Conservation (phyloP, 495 filamentous ascomycete species). For the Jackrogersella multiformis region DNA sequence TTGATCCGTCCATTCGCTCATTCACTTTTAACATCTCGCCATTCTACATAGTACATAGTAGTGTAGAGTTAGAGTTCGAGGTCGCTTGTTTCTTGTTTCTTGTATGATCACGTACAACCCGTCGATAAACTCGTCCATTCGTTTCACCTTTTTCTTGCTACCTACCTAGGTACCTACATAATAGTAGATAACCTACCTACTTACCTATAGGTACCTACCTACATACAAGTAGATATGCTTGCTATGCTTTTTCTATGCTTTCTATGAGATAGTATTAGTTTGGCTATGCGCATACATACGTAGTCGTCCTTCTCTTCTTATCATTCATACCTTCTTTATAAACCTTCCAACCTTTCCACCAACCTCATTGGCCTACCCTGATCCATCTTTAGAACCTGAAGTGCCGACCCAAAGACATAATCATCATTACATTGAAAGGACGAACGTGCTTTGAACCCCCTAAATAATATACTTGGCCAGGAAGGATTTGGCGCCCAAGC, state of each 20-base stretch:
- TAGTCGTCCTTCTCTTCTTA: conserved; percentile 8
- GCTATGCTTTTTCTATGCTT: no score
- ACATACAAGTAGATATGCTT: no score
- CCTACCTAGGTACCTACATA: no score
- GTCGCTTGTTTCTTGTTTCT: conserved; percentile 33
- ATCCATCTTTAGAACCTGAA: conserved; percentile 17
- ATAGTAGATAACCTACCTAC: no score
- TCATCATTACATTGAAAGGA: conserved; percentile 23
- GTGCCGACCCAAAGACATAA: background rate
- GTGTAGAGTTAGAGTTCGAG: conserved; percentile 16
- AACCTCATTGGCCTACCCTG: background rate
- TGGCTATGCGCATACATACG: conserved; percentile 17
- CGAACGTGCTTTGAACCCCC: background rate
- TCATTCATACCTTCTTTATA: conserved; percentile 20
- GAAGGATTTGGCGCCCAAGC: background rate
- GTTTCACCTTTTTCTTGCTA: conserved; percentile 26
- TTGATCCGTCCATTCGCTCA: conserved; percentile 10
- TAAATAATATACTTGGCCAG: background rate
- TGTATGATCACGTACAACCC: conserved; percentile 37
- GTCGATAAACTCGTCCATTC: conserved; percentile 27
- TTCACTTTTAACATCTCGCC: conserved; percentile 19
- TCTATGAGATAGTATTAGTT: conserved; percentile 12
- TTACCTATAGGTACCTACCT: no score
- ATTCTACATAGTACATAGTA: no score
- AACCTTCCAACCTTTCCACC: background rate